phyloP scores from a whole-genome alignment of 805 yeast species.

The Middelhovenomyces tepae region DNA sequence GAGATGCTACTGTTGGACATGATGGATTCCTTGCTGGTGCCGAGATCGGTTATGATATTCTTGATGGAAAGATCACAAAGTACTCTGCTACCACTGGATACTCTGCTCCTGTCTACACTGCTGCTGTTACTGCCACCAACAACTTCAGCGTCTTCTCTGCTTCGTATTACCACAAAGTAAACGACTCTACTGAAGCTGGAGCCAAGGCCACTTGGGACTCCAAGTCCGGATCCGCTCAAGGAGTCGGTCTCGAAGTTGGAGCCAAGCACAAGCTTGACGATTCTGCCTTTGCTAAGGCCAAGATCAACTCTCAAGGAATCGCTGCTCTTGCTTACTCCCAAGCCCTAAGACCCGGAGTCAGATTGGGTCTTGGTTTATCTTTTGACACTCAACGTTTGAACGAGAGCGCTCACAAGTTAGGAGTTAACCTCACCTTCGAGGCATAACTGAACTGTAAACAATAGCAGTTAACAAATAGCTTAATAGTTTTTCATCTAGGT shows the following conservation, averaged over 20 bases:
- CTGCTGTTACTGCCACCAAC: constrained; percentile 75
- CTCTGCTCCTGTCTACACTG: constrained; percentile 78
- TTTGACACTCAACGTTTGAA: constrained; percentile 91
- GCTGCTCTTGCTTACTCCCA: constrained; percentile 92
- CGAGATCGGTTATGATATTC: constrained; percentile 92
- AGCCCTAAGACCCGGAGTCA: constrained; percentile 91
- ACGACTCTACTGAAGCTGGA: constrained; percentile 90
- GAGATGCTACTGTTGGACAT: constrained; percentile 91
- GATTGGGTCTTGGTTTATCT: constrained; percentile 93
- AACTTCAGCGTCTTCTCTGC: constrained; percentile 87
- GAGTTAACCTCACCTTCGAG: constrained; percentile 87
- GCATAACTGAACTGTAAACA: constrained; percentile 41
- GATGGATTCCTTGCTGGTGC: constrained; percentile 97
- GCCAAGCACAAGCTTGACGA: constrained; percentile 87
- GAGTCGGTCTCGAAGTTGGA: constrained; percentile 90
- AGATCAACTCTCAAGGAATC: constrained; percentile 92
- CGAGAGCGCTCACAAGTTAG: constrained; percentile 97
- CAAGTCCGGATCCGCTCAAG: constrained; percentile 56
- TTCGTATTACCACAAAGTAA: constrained; percentile 93
- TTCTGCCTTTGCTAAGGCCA: constrained; percentile 88
- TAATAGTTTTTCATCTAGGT: too few species aligned
- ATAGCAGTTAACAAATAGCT: too few species aligned
- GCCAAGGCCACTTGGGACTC: constrained; percentile 96
- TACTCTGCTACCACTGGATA: constrained; percentile 92
- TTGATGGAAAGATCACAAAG: constrained; percentile 85